These are phyloP conservation scores for Sclerotinia spermophila DNA, from an alignment of 2,329 filamentous ascomycete species.

Conservation along the genomic window DNA sequence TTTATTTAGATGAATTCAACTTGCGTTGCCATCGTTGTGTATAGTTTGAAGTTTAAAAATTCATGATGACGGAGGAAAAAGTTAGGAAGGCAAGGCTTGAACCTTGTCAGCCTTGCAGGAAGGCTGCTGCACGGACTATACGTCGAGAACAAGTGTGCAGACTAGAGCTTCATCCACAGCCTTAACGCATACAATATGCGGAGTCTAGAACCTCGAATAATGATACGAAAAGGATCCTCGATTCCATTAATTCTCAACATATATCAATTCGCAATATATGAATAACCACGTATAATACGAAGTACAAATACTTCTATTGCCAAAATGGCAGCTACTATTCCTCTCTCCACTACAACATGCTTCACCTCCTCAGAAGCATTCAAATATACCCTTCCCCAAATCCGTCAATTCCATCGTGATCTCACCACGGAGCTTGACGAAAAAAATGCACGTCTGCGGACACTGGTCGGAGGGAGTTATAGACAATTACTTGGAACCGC, in stretches of 20 bases:
- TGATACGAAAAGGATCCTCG: neutral
- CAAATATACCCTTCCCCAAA: conserved; percentile 57
- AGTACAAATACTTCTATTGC: neutral
- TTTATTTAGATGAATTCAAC: neutral
- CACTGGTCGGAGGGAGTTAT: conserved; percentile 67
- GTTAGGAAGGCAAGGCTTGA: neutral
- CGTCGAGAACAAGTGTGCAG: conserved; percentile 2
- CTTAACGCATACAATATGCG: neutral
- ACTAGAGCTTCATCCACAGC: conserved; percentile 2
- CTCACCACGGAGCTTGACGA: conserved; percentile 59
- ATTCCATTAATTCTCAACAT: neutral
- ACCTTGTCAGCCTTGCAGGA: conserved; percentile 1
- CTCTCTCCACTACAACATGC: conserved; percentile 52
- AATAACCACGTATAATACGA: neutral
- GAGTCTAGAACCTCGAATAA: neutral
- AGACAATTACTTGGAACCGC: conserved; percentile 88
- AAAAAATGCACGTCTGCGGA: conserved; percentile 58
- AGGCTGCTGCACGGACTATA: conserved; percentile 6
- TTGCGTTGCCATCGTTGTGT: neutral
- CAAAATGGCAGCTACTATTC: conserved; percentile 33
- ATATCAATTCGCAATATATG: neutral
- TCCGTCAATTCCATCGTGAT: conserved; percentile 58
- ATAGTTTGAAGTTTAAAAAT: neutral
- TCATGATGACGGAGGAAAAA: neutral
- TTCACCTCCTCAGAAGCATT: conserved; percentile 39